Conservation (phyloP, 371 early-diverging fungal species). For the Coemansia sp. region DNA sequence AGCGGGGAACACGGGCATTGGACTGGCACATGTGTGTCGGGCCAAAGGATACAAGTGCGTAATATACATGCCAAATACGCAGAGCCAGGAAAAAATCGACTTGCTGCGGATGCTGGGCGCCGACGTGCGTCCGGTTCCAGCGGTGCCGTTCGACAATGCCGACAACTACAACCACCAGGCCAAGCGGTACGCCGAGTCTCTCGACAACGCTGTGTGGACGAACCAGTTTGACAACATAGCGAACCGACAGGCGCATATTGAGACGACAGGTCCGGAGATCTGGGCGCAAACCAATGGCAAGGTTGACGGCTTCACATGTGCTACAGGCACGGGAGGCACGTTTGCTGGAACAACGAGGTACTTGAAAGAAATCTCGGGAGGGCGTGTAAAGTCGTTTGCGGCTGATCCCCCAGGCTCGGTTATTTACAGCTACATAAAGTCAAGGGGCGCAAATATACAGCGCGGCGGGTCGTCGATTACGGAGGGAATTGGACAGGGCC, state of each 20-base stretch:
- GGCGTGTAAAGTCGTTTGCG: constrained; percentile 71
- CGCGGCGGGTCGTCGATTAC: constrained; percentile 80
- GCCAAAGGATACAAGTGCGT: constrained; percentile 95
- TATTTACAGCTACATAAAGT: constrained; percentile 75
- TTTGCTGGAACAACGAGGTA: constrained; percentile 82
- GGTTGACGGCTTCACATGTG: constrained; percentile 86
- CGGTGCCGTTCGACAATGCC: constrained; percentile 88
- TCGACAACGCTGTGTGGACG: constrained; percentile 92
- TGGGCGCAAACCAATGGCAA: constrained; percentile 78
- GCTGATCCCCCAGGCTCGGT: constrained; percentile 96
- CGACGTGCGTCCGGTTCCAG: constrained; percentile 85
- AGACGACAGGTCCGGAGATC: constrained; percentile 95
- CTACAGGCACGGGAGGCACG: constrained; percentile 93
- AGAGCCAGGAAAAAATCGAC: constrained; percentile 94
- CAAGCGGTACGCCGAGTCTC: constrained; percentile 72
- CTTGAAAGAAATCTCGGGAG: constrained; percentile 70
- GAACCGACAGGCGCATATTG: constrained; percentile 88
- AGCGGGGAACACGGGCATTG: constrained; percentile 96
- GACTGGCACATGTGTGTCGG: constrained; percentile 92
- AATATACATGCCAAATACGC: constrained; percentile 96
- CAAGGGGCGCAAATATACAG: constrained; percentile 67
- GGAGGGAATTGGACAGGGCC: constrained; percentile 94
- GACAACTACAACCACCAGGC: constrained; percentile 96
- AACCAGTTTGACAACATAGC: constrained; percentile 88
- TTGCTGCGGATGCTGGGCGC: constrained; percentile 89